Evolutionary conservation across 2,329 filamentous ascomycete genomes (phyloP).

Genomic region (Mariannaea sp.): DNA sequence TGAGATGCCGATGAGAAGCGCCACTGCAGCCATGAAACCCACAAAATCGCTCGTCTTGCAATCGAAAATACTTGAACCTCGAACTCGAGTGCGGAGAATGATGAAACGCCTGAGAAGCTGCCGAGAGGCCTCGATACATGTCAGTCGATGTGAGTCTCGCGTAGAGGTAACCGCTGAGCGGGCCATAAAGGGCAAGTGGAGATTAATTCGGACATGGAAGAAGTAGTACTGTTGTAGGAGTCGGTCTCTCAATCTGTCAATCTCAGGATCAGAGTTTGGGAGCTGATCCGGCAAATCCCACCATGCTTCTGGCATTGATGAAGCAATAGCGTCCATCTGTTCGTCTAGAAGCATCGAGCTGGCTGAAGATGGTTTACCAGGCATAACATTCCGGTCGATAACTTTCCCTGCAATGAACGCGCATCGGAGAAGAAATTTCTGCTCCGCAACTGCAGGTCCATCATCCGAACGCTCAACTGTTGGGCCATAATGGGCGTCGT

Average conservation of each 20-base stretch:
- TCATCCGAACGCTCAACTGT: background rate
- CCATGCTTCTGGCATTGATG: background rate
- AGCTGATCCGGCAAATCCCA: background rate
- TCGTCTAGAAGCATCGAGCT: conserved; percentile 22
- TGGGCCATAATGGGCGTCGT: conserved; percentile 29
- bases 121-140: conserved; percentile 3
- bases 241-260: conserved; percentile 41
- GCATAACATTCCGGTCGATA: conserved; percentile 46
- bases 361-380: background rate
- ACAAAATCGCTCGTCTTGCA: conserved; percentile 12
- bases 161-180: background rate
- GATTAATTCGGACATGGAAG: conserved; percentile 44
- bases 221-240: conserved; percentile 45
- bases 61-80: conserved; percentile 3
- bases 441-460: background rate
- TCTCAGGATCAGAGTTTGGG: conserved; percentile 28
- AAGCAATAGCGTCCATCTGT: conserved; percentile 44
- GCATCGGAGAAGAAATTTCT: conserved; percentile 24
- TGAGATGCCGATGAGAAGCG: background rate
- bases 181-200: conserved; percentile 50
- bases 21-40: conserved; percentile 3
- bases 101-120: conserved; percentile 6
- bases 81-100: background rate
- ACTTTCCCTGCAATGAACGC: conserved; percentile 48
- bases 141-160: background rate